Percentiles rank a stretch among this genome's conserved stretches.
Evolutionary conservation across 768 basidiomycete genomes (phyloP).

Genomic region (Leucosporidium scottii): DNA sequence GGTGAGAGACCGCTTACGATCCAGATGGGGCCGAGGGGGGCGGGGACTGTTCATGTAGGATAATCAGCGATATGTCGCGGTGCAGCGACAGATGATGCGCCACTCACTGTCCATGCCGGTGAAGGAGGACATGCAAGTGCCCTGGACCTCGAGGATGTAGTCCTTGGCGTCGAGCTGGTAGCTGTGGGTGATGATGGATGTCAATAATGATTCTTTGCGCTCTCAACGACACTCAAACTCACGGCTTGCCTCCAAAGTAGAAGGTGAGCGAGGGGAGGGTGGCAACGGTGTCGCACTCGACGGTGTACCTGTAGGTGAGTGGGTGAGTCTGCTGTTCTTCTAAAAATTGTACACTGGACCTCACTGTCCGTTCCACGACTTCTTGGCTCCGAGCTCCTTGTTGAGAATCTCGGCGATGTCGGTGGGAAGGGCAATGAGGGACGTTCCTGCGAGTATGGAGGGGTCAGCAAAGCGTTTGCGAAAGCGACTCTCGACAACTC

Average conservation of each 20-base stretch:
- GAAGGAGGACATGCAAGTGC: slow-evolving; percentile 90
- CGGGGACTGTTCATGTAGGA: slow-evolving; percentile 48
- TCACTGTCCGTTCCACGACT: slow-evolving; percentile 84
- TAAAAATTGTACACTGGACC: too few relatives aligned
- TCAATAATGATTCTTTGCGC: not conserved
- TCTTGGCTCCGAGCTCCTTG: slow-evolving; percentile 81
- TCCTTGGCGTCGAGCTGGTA: slow-evolving; percentile 73
- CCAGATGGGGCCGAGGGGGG: slow-evolving; percentile 39
- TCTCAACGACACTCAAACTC: not conserved
- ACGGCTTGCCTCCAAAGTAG: slow-evolving; percentile 66
- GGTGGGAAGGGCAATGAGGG: slow-evolving; percentile 82
- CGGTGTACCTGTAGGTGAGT: slow-evolving; percentile 41
- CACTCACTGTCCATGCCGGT: slow-evolving; percentile 63
- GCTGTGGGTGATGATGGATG: not conserved
- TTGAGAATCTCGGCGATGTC: slow-evolving; percentile 98
- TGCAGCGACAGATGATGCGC: too few relatives aligned
- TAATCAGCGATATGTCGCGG: too few relatives aligned
- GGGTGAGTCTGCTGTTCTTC: too few relatives aligned
- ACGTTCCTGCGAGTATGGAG: slow-evolving; percentile 55
- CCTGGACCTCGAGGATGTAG: slow-evolving; percentile 83
- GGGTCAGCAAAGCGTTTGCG: not conserved
- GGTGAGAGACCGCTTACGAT: slow-evolving; percentile 8
- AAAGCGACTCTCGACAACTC: not conserved
- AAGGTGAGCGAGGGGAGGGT: slow-evolving; percentile 74
- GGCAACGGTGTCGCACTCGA: slow-evolving; percentile 82